Percentiles rank a stretch among this genome's conserved stretches.
Evolutionary conservation across 179 eudicot genomes (phyloP).

Genomic region (Heliamphora pulchella): DNA sequence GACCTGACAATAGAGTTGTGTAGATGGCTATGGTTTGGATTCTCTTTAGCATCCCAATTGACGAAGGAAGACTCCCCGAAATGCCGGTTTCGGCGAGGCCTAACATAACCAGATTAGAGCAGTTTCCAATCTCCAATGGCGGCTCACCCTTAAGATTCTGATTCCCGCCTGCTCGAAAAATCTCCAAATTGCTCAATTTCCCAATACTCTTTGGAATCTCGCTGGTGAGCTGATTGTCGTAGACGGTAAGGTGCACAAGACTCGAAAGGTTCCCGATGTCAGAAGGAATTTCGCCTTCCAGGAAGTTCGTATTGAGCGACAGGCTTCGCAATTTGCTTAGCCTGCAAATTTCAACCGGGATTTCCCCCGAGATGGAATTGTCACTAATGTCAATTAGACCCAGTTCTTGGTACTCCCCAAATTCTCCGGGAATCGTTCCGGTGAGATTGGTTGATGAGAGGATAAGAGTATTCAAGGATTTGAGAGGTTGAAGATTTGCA

Average conservation of each 20-base stretch:
- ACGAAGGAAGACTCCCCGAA: constrained; percentile 57
- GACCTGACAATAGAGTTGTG: constrained; percentile 58
- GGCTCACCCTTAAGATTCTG: constrained; percentile 65
- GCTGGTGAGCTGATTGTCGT: constrained; percentile 65
- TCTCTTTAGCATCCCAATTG: constrained; percentile 57
- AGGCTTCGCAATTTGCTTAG: constrained; percentile 39
- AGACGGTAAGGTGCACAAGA: constrained; percentile 40
- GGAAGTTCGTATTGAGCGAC: constrained; percentile 46
- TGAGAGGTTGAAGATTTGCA: constrained; percentile 44
- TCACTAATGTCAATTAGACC: constrained; percentile 50
- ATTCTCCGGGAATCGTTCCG: constrained; percentile 56
- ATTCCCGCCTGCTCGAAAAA: constrained; percentile 76
- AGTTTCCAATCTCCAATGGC: constrained; percentile 70
- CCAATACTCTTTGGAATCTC: constrained; percentile 63
- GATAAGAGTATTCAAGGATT: constrained; percentile 31
- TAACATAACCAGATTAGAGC: constrained; percentile 44
- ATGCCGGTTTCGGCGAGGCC: constrained; percentile 80
- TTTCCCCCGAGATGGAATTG: constrained; percentile 53
- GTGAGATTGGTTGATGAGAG: constrained; percentile 66
- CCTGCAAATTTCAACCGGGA: constrained; percentile 59
- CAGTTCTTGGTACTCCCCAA: constrained; percentile 50
- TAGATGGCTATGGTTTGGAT: constrained; percentile 70
- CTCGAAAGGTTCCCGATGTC: constrained; percentile 56
- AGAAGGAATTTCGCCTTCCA: constrained; percentile 53
- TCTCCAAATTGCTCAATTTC: constrained; percentile 39